These are phyloP conservation scores for Gossypium armourianum DNA, from an alignment of 441 rosid genomes.

Conservation along the genomic window DNA sequence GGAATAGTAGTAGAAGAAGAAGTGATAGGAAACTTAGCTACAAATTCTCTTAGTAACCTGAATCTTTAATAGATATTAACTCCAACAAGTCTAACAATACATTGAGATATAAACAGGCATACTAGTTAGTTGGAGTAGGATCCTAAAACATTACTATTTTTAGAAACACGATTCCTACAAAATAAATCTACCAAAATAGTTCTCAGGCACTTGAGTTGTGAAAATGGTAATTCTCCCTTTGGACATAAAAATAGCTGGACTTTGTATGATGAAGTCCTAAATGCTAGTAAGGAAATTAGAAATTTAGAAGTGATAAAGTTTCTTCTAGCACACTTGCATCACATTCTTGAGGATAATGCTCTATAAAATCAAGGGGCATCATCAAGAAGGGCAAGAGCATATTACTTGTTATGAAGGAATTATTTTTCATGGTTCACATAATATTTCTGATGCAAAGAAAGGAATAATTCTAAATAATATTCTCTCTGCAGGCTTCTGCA, in stretches of 20 bases:
- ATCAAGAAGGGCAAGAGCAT: neutral
- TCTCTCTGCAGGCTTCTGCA: conserved; percentile 57
- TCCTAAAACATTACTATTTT: neutral
- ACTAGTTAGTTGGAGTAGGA: neutral
- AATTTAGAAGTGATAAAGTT: neutral
- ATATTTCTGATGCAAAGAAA: conserved; percentile 1
- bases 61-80: neutral
- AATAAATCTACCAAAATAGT: neutral
- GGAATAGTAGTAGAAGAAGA: neutral
- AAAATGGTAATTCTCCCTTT: neutral
- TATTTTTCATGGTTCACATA: neutral
- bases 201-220: neutral
- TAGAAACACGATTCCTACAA: neutral
- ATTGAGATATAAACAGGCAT: conserved; percentile 4
- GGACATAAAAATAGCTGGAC: neutral
- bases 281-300: neutral
- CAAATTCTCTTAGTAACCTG: conserved; percentile 1
- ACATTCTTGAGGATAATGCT: neutral
- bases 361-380: conserved; percentile 3
- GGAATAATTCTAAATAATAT: neutral
- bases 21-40: neutral
- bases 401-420: neutral
- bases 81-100: neutral
- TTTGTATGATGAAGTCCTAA: conserved; percentile 3
- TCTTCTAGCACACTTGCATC: conserved; percentile 7